Conservation (phyloP, 2,329 filamentous ascomycete genomes). For the Penicillium sclerotiorum region DNA sequence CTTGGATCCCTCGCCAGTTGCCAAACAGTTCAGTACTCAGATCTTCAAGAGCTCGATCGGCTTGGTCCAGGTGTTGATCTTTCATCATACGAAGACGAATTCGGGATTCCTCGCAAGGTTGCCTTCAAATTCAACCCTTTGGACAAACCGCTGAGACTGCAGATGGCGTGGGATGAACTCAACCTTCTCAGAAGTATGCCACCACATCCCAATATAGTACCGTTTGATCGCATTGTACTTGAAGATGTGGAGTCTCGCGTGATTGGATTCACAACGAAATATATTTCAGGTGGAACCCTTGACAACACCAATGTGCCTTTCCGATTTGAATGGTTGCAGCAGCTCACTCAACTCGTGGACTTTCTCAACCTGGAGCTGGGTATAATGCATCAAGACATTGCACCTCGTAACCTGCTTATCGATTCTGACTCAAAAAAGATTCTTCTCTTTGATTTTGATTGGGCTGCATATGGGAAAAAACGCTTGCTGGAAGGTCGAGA, state of each 20-base stretch:
- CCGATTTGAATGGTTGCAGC: slow-evolving; percentile 28
- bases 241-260: slow-evolving; percentile 28
- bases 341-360: slow-evolving; percentile 28
- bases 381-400: slow-evolving; percentile 38
- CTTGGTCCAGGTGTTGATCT: slow-evolving; percentile 21
- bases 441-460: slow-evolving; percentile 30
- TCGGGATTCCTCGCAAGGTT: slow-evolving; percentile 9
- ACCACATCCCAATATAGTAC: slow-evolving; percentile 32
- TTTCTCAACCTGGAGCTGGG: slow-evolving; percentile 27
- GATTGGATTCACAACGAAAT: slow-evolving; percentile 32
- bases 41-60: slow-evolving; percentile 21
- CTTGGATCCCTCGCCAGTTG: slow-evolving; percentile 16
- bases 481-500: slow-evolving; percentile 22
- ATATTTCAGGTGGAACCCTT: slow-evolving; percentile 29
- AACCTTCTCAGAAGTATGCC: slow-evolving; percentile 30
- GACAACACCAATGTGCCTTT: slow-evolving; percentile 23
- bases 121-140: slow-evolving; percentile 25
- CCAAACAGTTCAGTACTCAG: slow-evolving; percentile 16
- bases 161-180: slow-evolving; percentile 31
- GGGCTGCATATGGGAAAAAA: slow-evolving; percentile 21
- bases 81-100: slow-evolving; percentile 18
- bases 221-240: slow-evolving; percentile 31
- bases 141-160: slow-evolving; percentile 14
- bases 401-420: slow-evolving; percentile 33
- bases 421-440: slow-evolving; percentile 25